These are phyloP conservation scores for Dactylellina parvicollis DNA, from an alignment of 2,329 filamentous ascomycete genomes.

Conservation along the genomic window DNA sequence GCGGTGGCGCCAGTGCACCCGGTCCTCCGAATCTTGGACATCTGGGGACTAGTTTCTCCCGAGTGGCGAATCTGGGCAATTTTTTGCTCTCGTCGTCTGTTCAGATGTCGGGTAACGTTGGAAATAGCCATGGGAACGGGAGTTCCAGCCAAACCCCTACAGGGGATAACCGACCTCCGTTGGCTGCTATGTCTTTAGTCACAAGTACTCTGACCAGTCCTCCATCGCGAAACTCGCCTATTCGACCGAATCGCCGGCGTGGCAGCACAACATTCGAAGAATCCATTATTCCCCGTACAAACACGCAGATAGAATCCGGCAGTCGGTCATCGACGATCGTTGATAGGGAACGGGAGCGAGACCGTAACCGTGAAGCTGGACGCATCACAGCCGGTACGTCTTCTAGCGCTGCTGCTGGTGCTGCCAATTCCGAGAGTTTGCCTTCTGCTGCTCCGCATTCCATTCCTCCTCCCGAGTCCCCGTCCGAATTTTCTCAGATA, in stretches of 20 bases:
- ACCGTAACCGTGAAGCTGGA: slow-evolving; percentile 50
- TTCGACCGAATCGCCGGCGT: slow-evolving; percentile 23
- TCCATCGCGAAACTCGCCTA: slow-evolving; percentile 24
- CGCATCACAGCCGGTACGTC: slow-evolving; percentile 54
- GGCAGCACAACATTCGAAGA: slow-evolving; percentile 40
- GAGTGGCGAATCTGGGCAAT: slow-evolving; percentile 32
- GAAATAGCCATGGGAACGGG: slow-evolving; percentile 9
- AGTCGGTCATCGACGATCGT: slow-evolving; percentile 20
- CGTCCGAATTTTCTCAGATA: slow-evolving; percentile 9
- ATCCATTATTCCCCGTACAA: slow-evolving; percentile 4
- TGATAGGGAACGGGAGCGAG: slow-evolving; percentile 46
- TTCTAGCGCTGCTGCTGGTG: slow-evolving; percentile 44
- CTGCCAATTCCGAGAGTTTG: slow-evolving; percentile 46
- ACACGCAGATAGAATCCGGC: slow-evolving; percentile 1
- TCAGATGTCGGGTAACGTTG: background rate
- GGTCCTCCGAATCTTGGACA: slow-evolving; percentile 37
- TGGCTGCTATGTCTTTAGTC: slow-evolving; percentile 17
- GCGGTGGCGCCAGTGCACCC: background rate
- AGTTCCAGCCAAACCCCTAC: slow-evolving; percentile 7
- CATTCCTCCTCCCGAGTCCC: slow-evolving; percentile 13
- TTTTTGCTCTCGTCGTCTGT: slow-evolving; percentile 30
- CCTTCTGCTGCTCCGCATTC: slow-evolving; percentile 24
- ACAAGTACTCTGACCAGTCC: slow-evolving; percentile 10
- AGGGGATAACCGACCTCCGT: slow-evolving; percentile 14
- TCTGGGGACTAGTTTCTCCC: slow-evolving; percentile 34